Conservation (phyloP, 2,329 filamentous ascomycete genomes). For the Verticillium dahliae region DNA sequence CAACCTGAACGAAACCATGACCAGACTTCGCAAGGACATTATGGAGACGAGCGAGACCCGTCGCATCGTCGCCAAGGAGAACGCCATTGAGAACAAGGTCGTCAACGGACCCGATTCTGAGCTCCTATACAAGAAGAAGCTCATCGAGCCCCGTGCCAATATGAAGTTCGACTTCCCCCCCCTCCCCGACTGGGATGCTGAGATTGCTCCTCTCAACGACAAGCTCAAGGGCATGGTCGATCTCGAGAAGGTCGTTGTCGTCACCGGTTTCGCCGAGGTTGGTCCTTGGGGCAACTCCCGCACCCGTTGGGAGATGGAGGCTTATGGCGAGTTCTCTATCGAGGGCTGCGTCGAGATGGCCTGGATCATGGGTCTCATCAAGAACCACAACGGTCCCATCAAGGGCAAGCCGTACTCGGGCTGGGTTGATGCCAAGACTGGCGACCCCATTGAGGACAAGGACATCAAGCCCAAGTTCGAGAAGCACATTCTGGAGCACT, state of each 20-base stretch:
- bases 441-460: slow-evolving; percentile 95
- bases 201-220: slow-evolving; percentile 81
- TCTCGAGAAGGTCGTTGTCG: slow-evolving; percentile 93
- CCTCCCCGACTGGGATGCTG: slow-evolving; percentile 85
- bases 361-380: slow-evolving; percentile 99
- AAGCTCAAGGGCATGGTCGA: slow-evolving; percentile 97
- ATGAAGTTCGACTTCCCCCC: slow-evolving; percentile 95
- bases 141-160: slow-evolving; percentile 89
- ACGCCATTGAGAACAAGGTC: slow-evolving; percentile 91
- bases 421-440: slow-evolving; percentile 92
- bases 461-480: slow-evolving; percentile 97
- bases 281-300: slow-evolving; percentile 98
- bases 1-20: slow-evolving; percentile 92
- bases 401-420: slow-evolving; percentile 96
- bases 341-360: slow-evolving; percentile 99
- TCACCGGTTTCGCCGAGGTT: slow-evolving; percentile 93
- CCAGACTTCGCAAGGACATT: slow-evolving; percentile 84
- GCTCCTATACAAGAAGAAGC: slow-evolving; percentile 89
- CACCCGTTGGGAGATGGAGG: slow-evolving; percentile 99
- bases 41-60: slow-evolving; percentile 93
- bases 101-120: slow-evolving; percentile 93
- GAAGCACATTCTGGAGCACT: slow-evolving; percentile 92
- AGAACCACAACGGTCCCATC: slow-evolving; percentile 92
- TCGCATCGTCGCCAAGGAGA: slow-evolving; percentile 91
- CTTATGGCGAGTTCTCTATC: slow-evolving; percentile 89